Evolutionary conservation across 2,329 filamentous ascomycete genomes (phyloP), one percentile per base, ranked within the genome.

Genomic region (Phialemonium atrogriseum): DNA sequence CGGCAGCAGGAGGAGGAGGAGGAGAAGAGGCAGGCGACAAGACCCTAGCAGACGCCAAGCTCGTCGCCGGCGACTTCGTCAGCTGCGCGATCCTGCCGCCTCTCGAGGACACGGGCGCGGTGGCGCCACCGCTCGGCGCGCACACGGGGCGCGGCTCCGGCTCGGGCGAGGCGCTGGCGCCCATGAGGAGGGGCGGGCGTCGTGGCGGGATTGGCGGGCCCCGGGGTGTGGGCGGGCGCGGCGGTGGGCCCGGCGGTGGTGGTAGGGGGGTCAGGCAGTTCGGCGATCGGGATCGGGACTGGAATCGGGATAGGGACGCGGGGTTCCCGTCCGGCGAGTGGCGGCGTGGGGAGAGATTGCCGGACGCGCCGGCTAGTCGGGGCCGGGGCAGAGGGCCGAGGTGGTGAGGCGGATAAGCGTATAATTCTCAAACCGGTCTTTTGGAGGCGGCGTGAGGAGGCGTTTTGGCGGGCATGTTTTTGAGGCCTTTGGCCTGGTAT

Each of bases 51-150:
- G 84, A 93, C 33, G 77, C 74, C 20, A 73, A 80, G 14, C 94
- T 94, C 48, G 81, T 94, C 9, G 81, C 91, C 40, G 89, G 89
- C 1, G 89, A 96, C 56, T 94, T 83, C 50, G 69, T 96, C 24
- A 80, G 81, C 36, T 89, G 84, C 52, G 84, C 85, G 5, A 78
- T 94, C 37, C 64, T 89, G 34, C 79, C 84, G 24, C 84, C 85
- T 1, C 60, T 83, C 16, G 62, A 73, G 19, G 81, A 89, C 8
- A 49, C 48, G 51, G 87, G 87, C 0, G 73, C 73, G 19, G 77
- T 93, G 23, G 78, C 79, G 25, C 75, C 82, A 8, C 62, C 70
- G n/a, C 64, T 69, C 10, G 62, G 62, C 14, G 64, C 67, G 17
- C 57, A 62, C 20, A 56, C 58, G 31, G 60, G 62, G 2, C 56